Conservation (phyloP, 129 eudicot species). For the Arctium minus region DNA sequence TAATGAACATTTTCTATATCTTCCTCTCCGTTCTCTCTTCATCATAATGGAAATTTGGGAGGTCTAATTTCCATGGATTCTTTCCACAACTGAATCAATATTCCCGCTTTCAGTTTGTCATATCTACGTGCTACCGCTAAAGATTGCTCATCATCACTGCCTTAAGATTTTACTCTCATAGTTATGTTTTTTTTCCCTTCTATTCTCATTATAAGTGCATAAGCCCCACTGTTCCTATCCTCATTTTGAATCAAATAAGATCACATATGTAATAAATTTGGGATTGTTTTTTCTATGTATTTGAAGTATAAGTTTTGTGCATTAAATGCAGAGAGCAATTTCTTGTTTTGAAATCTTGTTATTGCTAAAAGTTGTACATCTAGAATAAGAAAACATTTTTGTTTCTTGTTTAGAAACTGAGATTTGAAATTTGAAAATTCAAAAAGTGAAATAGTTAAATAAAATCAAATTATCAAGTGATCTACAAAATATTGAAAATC, state of each 20-base stretch:
- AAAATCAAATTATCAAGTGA: neutral
- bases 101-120: neutral
- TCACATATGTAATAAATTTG: neutral
- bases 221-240: neutral
- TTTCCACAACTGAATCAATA: neutral
- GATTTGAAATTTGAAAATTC: neutral
- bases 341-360: neutral
- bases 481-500: neutral
- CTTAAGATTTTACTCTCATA: neutral
- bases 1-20: neutral
- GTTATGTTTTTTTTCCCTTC: neutral
- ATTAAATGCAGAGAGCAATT: conserved; percentile 1
- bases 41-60: neutral
- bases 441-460: neutral
- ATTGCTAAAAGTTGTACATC: neutral
- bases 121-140: neutral
- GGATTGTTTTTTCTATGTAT: conserved; percentile 7
- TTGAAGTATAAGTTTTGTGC: conserved; percentile 1
- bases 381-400: conserved; percentile 7
- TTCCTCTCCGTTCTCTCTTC: neutral
- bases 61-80: neutral
- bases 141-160: neutral
- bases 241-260: neutral
- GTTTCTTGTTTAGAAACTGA: neutral
- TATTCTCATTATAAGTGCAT: neutral